phyloP scores from a whole-genome alignment of 1,284 basidiomycete genomes.

The Tilletia indica region DNA sequence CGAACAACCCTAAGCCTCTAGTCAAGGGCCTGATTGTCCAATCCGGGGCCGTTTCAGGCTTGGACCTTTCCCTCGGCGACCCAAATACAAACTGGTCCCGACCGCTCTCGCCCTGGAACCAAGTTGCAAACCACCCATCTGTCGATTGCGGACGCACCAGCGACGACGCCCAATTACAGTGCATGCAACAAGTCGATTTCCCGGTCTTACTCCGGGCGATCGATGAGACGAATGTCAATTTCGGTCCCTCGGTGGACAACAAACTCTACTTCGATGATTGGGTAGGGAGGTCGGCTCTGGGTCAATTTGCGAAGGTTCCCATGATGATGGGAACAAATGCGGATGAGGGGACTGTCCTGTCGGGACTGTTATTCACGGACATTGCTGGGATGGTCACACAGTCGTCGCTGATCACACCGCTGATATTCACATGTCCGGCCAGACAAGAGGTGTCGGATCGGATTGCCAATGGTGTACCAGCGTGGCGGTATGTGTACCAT shows the following conservation, averaged over 20 bases:
- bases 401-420: background rate
- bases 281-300: background rate
- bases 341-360: background rate
- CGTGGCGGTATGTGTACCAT: slow-evolving; percentile 4
- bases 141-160: background rate
- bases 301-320: slow-evolving; percentile 1
- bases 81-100: background rate
- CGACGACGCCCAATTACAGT: background rate
- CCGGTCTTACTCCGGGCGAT: background rate
- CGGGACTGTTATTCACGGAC: background rate
- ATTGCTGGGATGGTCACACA: background rate
- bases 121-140: background rate
- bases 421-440: slow-evolving; percentile 6
- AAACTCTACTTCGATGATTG: background rate
- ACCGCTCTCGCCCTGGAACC: background rate
- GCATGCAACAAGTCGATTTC: slow-evolving; percentile 8
- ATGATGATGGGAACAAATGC: background rate
- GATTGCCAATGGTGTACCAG: background rate
- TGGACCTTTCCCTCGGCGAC: background rate
- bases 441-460: background rate
- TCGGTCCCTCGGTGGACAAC: background rate
- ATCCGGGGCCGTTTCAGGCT: background rate
- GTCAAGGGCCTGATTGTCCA: slow-evolving; percentile 4
- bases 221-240: background rate
- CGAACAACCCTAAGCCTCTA: background rate